A percentile compares a stretch with the other conserved stretches of the same genome.
phyloP scores from a whole-genome alignment of 192 early-diverging fungal genomes.

The Phycomyces blakesleeanus region DNA sequence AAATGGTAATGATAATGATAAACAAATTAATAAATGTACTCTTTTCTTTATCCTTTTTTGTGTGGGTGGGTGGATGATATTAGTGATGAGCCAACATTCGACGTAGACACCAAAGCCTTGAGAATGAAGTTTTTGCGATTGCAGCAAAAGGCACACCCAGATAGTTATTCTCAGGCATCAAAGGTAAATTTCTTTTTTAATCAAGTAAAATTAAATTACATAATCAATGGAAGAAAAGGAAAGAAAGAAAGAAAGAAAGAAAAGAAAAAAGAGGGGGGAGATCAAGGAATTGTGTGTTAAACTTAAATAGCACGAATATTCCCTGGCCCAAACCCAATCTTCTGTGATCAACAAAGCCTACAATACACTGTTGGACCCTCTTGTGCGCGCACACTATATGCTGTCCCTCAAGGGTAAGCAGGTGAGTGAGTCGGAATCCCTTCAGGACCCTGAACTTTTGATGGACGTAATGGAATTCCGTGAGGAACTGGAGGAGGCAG shows the following conservation, averaged over 20 bases:
- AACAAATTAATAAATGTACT: no score
- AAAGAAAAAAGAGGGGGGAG: slow-evolving; percentile 2
- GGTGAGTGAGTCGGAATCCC: slow-evolving; percentile 59
- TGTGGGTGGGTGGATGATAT: no score
- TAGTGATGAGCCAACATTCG: slow-evolving; percentile 52
- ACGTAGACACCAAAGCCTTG: slow-evolving; percentile 61
- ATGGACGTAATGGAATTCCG: slow-evolving; percentile 80
- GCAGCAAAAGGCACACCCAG: slow-evolving; percentile 85
- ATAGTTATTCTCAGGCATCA: slow-evolving; percentile 64
- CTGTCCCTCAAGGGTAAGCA: slow-evolving; percentile 54
- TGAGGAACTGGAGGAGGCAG: slow-evolving; percentile 71
- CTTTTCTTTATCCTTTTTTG: no score
- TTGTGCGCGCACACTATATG: slow-evolving; percentile 79
- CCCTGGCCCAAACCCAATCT: slow-evolving; percentile 67
- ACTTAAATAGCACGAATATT: no score
- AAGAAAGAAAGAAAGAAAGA: neutral
- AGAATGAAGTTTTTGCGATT: slow-evolving; percentile 64
- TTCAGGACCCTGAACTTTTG: slow-evolving; percentile 67
- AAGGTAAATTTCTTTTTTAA: slow-evolving; percentile 34
- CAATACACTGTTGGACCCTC: slow-evolving; percentile 70
- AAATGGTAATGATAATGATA: no score
- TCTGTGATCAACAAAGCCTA: slow-evolving; percentile 87
- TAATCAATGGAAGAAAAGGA: no score
- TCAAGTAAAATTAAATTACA: neutral
- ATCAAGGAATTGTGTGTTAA: neutral